Evolutionary conservation across 2,329 filamentous ascomycete genomes (phyloP), one percentile per base, ranked within the genome.

Genomic region (Fusarium hostae): DNA sequence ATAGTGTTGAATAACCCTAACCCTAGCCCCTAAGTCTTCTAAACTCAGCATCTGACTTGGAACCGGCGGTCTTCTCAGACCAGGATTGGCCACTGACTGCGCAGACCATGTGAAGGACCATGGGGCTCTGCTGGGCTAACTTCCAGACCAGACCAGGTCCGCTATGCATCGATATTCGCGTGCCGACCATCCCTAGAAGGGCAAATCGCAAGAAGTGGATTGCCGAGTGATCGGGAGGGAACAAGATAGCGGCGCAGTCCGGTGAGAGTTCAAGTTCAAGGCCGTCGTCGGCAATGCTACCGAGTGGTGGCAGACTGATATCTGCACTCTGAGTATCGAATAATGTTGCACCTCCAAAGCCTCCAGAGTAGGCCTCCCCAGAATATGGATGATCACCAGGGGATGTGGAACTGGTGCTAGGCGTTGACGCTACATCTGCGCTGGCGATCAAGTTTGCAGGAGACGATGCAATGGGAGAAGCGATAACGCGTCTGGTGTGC

Each of bases 181-280:
- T 48, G 0, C 41, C 40, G 4, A 57, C 32, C 40, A 57, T 48
- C 1, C 22, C 40, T 12, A 41, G 40, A 8, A 57, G 41, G 15
- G 35, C 54, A 16, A 57, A 57, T 35, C 54, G 54, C 32, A 57
- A 57, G 30, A 48, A 57, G 30, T 57, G 54, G 22, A 57, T 57
- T 34, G 54, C 40, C 18, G 40, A 35, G 22, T 57, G 43, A 15
- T 57, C 54, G 6, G 41, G 35, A 18, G 32, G 40, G 22, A 16
- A 48, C n/a, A 57, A 9, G 13, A 57, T 57, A 2, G 30, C 54
- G 54, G 41, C 18, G 20, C 54, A 57, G 9, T 55, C 52, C 16
- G 37, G n/a, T 24, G n/a, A 55, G 28, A 55, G 52, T 5, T 55
- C 52, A 32, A 55, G 28, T 7, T 22, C 52, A 5, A 48, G 18